Evolutionary conservation across 2,329 filamentous ascomycete species (phyloP).

Genomic region (Sphaceloma murrayae): DNA sequence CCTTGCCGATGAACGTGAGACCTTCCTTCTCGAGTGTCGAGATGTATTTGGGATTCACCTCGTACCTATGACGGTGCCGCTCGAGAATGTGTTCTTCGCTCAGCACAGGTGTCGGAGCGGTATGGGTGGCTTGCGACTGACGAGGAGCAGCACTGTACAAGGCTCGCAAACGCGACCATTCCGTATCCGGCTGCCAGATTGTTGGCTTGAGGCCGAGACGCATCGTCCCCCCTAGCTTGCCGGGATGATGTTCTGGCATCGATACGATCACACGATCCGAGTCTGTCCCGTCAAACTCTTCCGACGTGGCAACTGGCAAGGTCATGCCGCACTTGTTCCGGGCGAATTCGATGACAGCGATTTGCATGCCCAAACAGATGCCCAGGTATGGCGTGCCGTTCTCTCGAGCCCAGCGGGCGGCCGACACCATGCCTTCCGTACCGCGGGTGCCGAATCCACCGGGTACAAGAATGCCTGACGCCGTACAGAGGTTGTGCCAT

Average conservation of each 20-base stretch:
- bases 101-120: slow-evolving; percentile 12
- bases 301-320: slow-evolving; percentile 43
- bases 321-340: slow-evolving; percentile 60
- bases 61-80: slow-evolving; percentile 80
- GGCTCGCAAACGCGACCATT: slow-evolving; percentile 68
- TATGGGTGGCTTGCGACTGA: slow-evolving; percentile 6
- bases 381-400: slow-evolving; percentile 76
- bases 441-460: slow-evolving; percentile 76
- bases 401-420: slow-evolving; percentile 77
- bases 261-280: slow-evolving; percentile 67
- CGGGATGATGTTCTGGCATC: slow-evolving; percentile 80
- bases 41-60: slow-evolving; percentile 75
- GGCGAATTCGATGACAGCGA: slow-evolving; percentile 83
- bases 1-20: slow-evolving; percentile 68
- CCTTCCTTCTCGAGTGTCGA: slow-evolving; percentile 58
- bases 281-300: slow-evolving; percentile 50
- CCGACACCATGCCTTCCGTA: slow-evolving; percentile 81
- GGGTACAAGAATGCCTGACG: slow-evolving; percentile 52
- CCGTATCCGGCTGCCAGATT: slow-evolving; percentile 62
- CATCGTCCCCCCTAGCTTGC: slow-evolving; percentile 79
- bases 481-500: slow-evolving; percentile 20
- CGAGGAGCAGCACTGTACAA: slow-evolving; percentile 55
- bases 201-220: slow-evolving; percentile 66
- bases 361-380: slow-evolving; percentile 85
- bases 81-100: slow-evolving; percentile 45